Percentiles rank a stretch among this genome's conserved stretches.
These are phyloP conservation scores for Puccinia hordei DNA, from an alignment of 1,284 basidiomycete species.

Conservation along the genomic window DNA sequence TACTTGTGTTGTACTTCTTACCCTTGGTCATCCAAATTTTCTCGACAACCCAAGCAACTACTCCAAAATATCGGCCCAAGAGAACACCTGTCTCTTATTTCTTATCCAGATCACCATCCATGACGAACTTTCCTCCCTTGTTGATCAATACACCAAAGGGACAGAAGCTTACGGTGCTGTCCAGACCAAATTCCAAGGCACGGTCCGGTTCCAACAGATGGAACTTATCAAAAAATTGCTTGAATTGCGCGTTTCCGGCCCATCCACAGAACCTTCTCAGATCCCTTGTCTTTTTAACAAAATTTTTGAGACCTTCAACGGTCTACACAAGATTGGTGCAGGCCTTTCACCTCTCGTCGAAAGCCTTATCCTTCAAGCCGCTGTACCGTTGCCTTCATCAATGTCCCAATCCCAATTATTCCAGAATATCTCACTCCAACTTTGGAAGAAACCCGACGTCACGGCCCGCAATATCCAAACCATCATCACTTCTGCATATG, in stretches of 20 bases:
- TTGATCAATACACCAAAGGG: not conserved
- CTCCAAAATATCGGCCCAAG: not conserved
- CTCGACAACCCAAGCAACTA: not conserved
- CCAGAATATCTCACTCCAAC: constrained; percentile 7
- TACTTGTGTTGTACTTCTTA: no score
- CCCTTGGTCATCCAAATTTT: not conserved
- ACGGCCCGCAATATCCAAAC: not conserved
- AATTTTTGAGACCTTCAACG: not conserved
- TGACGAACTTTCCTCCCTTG: not conserved
- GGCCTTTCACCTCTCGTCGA: not conserved
- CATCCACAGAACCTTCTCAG: not conserved
- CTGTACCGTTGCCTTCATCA: not conserved
- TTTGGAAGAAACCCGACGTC: not conserved
- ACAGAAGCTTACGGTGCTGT: not conserved
- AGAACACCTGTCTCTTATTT: not conserved
- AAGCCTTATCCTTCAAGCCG: not conserved
- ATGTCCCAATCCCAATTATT: constrained; percentile 5
- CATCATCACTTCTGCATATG: constrained; percentile 13
- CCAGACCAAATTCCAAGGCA: not conserved
- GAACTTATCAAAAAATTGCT: not conserved
- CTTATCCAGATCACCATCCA: not conserved
- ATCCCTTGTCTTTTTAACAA: not conserved
- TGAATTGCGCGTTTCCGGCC: not conserved
- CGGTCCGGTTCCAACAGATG: not conserved
- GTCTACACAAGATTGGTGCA: not conserved